These are phyloP conservation scores for Aspergillus quadrilineatus DNA, from an alignment of 2,329 filamentous ascomycete species.

Conservation along the genomic window DNA sequence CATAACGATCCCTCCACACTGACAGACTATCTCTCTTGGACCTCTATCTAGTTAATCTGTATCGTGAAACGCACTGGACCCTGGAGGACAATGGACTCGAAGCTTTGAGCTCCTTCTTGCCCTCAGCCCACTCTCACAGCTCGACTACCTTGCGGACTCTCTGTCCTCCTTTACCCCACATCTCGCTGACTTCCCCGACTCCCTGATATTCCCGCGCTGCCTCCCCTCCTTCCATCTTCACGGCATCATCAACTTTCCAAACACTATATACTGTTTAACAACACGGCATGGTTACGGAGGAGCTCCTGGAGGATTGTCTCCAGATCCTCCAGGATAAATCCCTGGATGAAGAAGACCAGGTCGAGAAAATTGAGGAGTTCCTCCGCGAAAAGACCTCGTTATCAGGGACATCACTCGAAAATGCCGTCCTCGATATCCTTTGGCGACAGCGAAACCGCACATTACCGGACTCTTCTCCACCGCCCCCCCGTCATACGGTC, in stretches of 20 bases:
- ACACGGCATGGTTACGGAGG: constrained; percentile 80
- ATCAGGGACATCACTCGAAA: constrained; percentile 75
- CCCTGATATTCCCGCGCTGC: constrained; percentile 9
- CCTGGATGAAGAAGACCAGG: constrained; percentile 92
- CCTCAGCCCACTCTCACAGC: constrained; percentile 6
- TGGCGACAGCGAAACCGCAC: constrained; percentile 59
- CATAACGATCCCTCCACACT: constrained; percentile 13
- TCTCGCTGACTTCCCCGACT: constrained; percentile 15
- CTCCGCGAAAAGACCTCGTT: constrained; percentile 76
- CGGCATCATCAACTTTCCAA: background rate
- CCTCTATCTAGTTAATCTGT: background rate
- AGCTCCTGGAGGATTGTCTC: constrained; percentile 87
- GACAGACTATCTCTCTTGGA: background rate
- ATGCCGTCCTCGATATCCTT: constrained; percentile 83
- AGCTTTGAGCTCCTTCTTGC: constrained; percentile 10
- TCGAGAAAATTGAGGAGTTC: constrained; percentile 83
- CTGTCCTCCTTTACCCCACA: constrained; percentile 17
- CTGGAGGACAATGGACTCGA: constrained; percentile 17
- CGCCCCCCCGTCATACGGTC: constrained; percentile 82
- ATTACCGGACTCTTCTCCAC: constrained; percentile 67
- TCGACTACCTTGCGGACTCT: constrained; percentile 12
- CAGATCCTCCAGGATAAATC: constrained; percentile 78
- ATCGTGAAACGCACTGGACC: background rate
- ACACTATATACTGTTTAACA: background rate
- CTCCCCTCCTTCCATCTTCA: constrained; percentile 7